Evolutionary conservation across 1,139 yeast species (phyloP).

Genomic region (Blastobotrys indianensis): DNA sequence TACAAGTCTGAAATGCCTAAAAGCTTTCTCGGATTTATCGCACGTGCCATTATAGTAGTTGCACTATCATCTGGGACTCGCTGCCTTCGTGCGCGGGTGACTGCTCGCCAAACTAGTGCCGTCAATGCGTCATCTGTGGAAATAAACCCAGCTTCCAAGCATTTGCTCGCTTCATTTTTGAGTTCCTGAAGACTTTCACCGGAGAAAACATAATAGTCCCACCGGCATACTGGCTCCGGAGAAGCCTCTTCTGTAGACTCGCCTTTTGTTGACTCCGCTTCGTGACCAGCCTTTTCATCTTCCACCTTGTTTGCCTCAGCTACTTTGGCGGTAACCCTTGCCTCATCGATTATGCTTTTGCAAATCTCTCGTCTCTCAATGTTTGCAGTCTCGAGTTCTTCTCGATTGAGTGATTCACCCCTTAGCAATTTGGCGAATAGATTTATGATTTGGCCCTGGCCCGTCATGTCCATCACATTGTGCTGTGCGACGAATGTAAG

Average conservation of each 20-base stretch:
- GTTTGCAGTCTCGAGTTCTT: slow-evolving; percentile 13
- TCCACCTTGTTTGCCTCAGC: background rate
- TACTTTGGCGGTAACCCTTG: background rate
- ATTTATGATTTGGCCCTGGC: slow-evolving; percentile 15
- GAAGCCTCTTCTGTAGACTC: background rate
- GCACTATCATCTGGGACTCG: slow-evolving; percentile 6
- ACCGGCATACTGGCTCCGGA: background rate
- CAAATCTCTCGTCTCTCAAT: background rate
- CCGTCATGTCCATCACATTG: slow-evolving; percentile 17
- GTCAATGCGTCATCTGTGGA: slow-evolving; percentile 19
- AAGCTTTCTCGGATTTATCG: slow-evolving; percentile 14
- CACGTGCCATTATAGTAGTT: slow-evolving; percentile 13
- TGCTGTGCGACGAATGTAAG: slow-evolving; percentile 18
- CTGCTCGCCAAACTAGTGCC: slow-evolving; percentile 17
- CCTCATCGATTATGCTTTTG: background rate
- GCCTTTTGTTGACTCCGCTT: background rate
- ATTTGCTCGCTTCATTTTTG: slow-evolving; percentile 10
- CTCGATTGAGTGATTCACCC: slow-evolving; percentile 9
- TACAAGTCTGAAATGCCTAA: slow-evolving; percentile 12
- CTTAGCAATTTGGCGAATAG: slow-evolving; percentile 17
- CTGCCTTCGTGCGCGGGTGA: slow-evolving; percentile 12
- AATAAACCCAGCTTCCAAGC: slow-evolving; percentile 8
- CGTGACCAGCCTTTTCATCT: too few relatives aligned
- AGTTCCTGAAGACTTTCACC: slow-evolving; percentile 2
- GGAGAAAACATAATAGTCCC: slow-evolving; percentile 14